Evolutionary conservation across 371 early-diverging fungal species (phyloP), one percentile per base, ranked within the genome.

Genomic region (Conidiobolus incongruus): DNA sequence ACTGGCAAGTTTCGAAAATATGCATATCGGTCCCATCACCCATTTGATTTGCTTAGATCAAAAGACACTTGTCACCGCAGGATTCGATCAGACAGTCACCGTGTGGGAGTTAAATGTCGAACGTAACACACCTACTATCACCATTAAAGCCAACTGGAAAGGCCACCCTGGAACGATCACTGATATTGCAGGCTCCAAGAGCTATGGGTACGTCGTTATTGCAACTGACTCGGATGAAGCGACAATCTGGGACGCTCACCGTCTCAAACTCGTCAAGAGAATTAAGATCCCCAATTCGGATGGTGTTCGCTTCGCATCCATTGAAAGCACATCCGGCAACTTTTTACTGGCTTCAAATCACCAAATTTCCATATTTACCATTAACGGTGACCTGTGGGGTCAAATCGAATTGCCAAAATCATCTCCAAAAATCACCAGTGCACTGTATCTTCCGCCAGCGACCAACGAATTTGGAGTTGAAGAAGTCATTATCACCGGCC

Each of bases 341-440:
- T 79, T 82, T 45, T 62, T 68, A 0, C 70, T 77, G 1, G 75
- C 76, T 39, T 68, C 73, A 20, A 70, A 69, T 0, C 56, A 67
- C 24, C 51, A 60, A 8, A 47, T 78, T 13, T 57, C 68, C 13
- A 47, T 80, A 3, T 82, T 77, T 77, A 66, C 63, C 2, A 64
- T 82, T 28, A 82, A 82, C 53, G 82, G 82, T 5, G 75, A 73
- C 31, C 55, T 75, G 26, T 63, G 77, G 20, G 36, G 70, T 10
- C 54, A 63, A 26, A 70, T 68, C 38, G 59, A 61, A 29, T 54
- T 67, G 2, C 63, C 72, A 19, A 58, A 69, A 38, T 60, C 63
- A 34, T 62, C 67, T 6, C 74, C 71, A 39, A 59, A 65, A 1
- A 64, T 79, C 40, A 52, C 66, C 28, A 66, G 67, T 16, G 65